Evolutionary conservation across 495 filamentous ascomycete species (phyloP).

Genomic region (Chaetomium cochliodes): DNA sequence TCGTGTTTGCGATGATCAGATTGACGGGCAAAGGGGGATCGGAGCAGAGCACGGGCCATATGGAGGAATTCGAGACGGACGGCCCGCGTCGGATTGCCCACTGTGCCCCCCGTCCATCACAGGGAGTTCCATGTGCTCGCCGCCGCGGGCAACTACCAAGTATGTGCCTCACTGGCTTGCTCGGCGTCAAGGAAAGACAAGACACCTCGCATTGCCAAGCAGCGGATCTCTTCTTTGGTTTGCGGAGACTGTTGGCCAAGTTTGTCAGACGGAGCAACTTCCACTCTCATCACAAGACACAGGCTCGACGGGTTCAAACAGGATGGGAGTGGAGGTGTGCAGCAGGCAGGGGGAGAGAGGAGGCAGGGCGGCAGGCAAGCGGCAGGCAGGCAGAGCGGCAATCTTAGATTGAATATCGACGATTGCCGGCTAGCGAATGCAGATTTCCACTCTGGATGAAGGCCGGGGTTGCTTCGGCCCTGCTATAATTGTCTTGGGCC

Average conservation of each 20-base stretch:
- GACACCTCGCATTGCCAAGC: background rate
- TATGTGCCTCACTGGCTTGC: too few relatives aligned
- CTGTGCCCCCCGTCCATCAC: too few relatives aligned
- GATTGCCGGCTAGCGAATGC: conserved; percentile 2
- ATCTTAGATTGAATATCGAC: conserved; percentile 7
- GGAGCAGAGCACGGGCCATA: too few relatives aligned
- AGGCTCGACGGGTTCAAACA: background rate
- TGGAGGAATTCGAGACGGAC: too few relatives aligned
- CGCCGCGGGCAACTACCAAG: too few relatives aligned
- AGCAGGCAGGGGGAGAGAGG: background rate
- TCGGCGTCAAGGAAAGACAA: too few relatives aligned
- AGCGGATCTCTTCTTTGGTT: background rate
- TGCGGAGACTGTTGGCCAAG: background rate
- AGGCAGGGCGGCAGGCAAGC: too few relatives aligned
- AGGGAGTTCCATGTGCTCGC: too few relatives aligned
- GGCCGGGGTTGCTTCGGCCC: conserved; percentile 18
- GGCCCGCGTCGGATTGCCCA: too few relatives aligned
- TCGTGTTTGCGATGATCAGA: too few relatives aligned
- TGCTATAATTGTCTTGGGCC: conserved; percentile 16
- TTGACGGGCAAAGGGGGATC: too few relatives aligned
- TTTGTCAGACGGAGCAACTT: conserved; percentile 9
- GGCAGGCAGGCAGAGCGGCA: background rate
- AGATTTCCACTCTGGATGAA: conserved; percentile 11
- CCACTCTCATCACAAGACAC: background rate
- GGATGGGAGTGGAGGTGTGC: background rate